phyloP scores from a whole-genome alignment of 345 rosid genomes.

The Jatropha curcas region DNA sequence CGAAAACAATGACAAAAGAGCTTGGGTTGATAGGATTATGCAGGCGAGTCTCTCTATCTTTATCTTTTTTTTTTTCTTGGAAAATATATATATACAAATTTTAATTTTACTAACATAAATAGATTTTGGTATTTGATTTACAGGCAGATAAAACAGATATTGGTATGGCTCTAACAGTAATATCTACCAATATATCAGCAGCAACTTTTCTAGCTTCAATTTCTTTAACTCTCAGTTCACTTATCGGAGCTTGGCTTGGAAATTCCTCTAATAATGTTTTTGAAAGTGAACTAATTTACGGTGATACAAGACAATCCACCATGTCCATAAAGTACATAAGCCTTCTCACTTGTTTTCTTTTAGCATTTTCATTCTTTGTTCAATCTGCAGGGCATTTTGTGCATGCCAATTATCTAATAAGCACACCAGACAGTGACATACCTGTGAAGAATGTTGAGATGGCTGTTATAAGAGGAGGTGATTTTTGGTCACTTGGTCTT shows the following conservation, averaged over 20 bases:
- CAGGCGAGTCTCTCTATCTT: conserved; percentile 37
- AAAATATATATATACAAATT: neutral
- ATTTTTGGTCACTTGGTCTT: conserved; percentile 72
- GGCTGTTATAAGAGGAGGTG: conserved; percentile 62
- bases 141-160: conserved; percentile 41
- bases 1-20: conserved; percentile 65
- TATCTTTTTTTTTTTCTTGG: neutral
- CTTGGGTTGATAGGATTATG: conserved; percentile 74
- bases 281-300: conserved; percentile 45
- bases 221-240: conserved; percentile 67
- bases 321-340: conserved; percentile 62
- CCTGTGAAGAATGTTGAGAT: conserved; percentile 40
- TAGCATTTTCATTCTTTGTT: conserved; percentile 70
- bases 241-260: conserved; percentile 83
- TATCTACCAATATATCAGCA: conserved; percentile 54
- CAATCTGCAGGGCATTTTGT: conserved; percentile 64
- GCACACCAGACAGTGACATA: conserved; percentile 45
- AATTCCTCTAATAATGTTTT: conserved; percentile 42
- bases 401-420: conserved; percentile 65
- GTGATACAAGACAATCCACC: conserved; percentile 57
- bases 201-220: conserved; percentile 62
- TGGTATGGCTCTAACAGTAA: conserved; percentile 43
- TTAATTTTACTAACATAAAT: neutral
- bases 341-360: conserved; percentile 57
- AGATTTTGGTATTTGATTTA: neutral